Base-by-base conservation (phyloP, 768 basidiomycete genomes). In the Tricholoma sp. region DNA sequence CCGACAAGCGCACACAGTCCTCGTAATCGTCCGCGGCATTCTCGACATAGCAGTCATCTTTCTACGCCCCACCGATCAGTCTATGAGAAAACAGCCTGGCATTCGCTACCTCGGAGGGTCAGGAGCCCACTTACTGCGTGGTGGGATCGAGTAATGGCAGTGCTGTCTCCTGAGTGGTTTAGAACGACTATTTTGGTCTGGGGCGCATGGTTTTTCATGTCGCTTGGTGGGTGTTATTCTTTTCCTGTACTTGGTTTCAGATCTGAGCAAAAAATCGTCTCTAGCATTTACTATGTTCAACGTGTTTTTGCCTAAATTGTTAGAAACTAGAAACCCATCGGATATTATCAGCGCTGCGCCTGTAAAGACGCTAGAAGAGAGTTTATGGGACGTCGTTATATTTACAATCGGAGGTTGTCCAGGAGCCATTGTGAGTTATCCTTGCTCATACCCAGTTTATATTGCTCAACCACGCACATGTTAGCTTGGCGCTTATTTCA, bases 211-310 rank as follows among this genome's bases (percentile, higher is more conserved):
- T 81, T 78, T 55, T 70, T 79, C 1, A 88, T 92, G 82, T 80
- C 88, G 0, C 76, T 93, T 15, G 93, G 91, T 88, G 59, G 52
- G 85, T 65, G 11, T 49, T 54, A 47, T 12, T 41, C 50, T 17
- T 32, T 15, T n/a, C 29, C 3, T n/a, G 9, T 2, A 9, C 47
- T 37, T 28, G n/a, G 52, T 42, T 18, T 31, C 41, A 49, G 28
- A 37, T 39, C 41, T 59, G 8, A 24, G 29, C 18, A 24, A n/a
- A 15, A 45, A 45, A 6, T n/a, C 59, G 47, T 54, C 42, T 54
- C 18, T 55, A 90, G 89, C 84, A 0, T 93, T 85, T 64, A 94
- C 91, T 2, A 93, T 96, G 86, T 95, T 96, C 71, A 96, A 95
- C 65, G 91, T 94, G 28, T 96, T 83, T 66, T 78, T 94, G 17